Conservation (phyloP, 129 eudicot species). For the Pittosporum tobira region DNA sequence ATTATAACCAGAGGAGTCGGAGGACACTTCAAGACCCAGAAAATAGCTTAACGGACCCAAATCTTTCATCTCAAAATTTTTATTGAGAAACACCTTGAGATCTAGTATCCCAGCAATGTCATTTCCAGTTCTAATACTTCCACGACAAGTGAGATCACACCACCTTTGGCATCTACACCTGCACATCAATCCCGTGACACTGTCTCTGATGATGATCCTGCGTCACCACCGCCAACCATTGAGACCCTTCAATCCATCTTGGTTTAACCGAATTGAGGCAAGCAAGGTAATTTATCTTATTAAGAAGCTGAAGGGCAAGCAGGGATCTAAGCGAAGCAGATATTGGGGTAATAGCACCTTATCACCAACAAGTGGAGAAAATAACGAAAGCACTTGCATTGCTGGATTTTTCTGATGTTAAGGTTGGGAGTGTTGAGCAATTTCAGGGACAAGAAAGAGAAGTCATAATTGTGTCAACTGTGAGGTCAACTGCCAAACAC, state of each 20-base stretch:
- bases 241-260: background rate
- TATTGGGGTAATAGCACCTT: background rate
- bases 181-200: no score
- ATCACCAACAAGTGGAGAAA: background rate
- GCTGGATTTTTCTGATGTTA: background rate
- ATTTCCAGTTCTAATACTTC: no score
- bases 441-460: conserved; percentile 2
- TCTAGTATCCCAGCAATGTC: no score
- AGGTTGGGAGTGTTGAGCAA: conserved; percentile 2
- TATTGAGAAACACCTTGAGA: no score
- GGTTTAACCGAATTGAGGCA: conserved; percentile 4
- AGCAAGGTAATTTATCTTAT: background rate
- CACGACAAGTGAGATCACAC: no score
- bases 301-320: background rate
- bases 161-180: no score
- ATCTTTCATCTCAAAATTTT: no score
- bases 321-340: background rate
- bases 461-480: background rate
- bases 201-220: no score
- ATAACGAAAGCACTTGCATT: background rate
- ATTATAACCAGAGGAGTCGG: no score
- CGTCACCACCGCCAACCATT: no score
- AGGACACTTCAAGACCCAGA: no score
- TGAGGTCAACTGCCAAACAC: background rate
- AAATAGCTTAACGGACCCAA: no score